Evolutionary conservation across 208 protist species (phyloP).

Genomic region (Trypanosoma grayi): DNA sequence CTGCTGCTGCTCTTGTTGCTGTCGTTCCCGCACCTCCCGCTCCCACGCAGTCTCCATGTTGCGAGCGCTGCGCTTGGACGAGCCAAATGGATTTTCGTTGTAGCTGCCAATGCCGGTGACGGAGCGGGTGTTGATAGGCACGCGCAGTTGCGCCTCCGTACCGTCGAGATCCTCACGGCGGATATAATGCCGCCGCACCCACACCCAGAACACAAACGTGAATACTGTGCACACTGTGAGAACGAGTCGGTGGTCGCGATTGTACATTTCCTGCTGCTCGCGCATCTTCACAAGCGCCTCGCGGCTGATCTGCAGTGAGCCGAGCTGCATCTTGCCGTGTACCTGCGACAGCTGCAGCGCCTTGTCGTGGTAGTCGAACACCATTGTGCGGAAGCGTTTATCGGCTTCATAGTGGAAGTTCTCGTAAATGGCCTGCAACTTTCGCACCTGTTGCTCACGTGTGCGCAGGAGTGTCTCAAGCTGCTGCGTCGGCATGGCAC

Average conservation of each 20-base stretch:
- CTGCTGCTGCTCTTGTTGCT: constrained; percentile 24
- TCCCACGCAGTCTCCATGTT: constrained; percentile 74
- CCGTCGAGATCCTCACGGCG: constrained; percentile 38
- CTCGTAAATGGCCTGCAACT: constrained; percentile 75
- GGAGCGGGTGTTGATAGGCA: constrained; percentile 17
- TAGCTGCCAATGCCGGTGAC: constrained; percentile 60
- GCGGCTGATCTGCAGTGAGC: constrained; percentile 71
- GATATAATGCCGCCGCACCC: constrained; percentile 85
- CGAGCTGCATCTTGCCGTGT: constrained; percentile 82
- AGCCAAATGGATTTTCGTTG: constrained; percentile 66
- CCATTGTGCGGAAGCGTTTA: constrained; percentile 73
- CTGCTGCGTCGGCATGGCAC: constrained; percentile 47
- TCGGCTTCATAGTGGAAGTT: constrained; percentile 86
- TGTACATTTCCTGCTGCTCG: constrained; percentile 83
- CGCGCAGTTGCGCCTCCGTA: constrained; percentile 22
- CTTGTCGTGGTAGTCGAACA: constrained; percentile 91
- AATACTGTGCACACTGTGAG: constrained; percentile 53
- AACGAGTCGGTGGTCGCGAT: constrained; percentile 69
- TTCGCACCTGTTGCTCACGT: constrained; percentile 52
- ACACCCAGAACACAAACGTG: constrained; percentile 77
- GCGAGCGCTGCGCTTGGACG: constrained; percentile 54
- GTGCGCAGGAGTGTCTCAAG: constrained; percentile 51
- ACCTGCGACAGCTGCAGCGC: constrained; percentile 84
- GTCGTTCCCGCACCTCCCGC: constrained; percentile 58
- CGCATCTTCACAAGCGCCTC: constrained; percentile 78